Conservation (phyloP, 371 early-diverging fungal genomes). For the Mucor sp. region DNA sequence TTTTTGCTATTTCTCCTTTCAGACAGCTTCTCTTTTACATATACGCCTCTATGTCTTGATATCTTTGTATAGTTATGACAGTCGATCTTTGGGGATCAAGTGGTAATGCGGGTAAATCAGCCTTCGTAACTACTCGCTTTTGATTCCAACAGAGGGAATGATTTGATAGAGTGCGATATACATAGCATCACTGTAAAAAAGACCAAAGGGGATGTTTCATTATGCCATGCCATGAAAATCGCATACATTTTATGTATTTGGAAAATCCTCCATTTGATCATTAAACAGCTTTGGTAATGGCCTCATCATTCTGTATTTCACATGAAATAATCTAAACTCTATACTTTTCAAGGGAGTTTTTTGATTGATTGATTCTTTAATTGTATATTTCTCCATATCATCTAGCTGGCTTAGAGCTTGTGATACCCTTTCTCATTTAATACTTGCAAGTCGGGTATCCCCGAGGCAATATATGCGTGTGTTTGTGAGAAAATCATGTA, state of each 20-base stretch:
- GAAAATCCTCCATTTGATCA: background rate
- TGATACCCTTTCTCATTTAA: background rate
- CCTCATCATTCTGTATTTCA: background rate
- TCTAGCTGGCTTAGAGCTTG: background rate
- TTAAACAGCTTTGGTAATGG: background rate
- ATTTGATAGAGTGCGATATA: background rate
- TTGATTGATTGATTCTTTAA: background rate
- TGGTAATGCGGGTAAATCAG: background rate
- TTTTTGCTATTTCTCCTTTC: background rate
- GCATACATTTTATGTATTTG: background rate
- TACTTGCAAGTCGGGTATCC: background rate
- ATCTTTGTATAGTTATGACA: background rate
- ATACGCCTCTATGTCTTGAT: background rate
- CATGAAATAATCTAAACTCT: background rate
- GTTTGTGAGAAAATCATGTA: background rate
- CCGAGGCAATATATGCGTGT: background rate
- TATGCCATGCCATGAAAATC: background rate
- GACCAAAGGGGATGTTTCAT: background rate
- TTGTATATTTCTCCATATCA: conserved; percentile 1
- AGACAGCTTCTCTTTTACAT: background rate
- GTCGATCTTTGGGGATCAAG: background rate
- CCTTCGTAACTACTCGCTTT: background rate
- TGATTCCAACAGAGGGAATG: background rate
- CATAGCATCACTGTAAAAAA: background rate
- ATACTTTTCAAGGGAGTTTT: background rate